Base-by-base conservation (phyloP, 257 asterid species). In the Forsythia suspensa region DNA sequence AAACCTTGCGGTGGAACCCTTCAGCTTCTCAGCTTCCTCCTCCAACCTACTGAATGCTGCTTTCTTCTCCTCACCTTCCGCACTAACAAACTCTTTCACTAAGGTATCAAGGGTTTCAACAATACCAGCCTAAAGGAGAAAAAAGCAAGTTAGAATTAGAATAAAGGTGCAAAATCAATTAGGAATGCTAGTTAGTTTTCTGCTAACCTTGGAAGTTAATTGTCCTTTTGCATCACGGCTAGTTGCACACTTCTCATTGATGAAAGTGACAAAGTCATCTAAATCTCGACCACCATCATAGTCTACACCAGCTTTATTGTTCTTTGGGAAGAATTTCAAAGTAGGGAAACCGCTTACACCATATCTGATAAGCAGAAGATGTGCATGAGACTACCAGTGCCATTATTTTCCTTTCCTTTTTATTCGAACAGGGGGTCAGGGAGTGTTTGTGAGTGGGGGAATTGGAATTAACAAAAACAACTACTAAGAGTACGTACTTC, bases 221-320 rank as follows among this genome's bases (percentile, higher is more conserved):
- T 91, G 98, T 74, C 99, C 97, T 13, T 91, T 87, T 15, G 89
- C 84, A 85, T 93, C 99, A 68, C 98, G 97, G 85, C 88, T 91
- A 77, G 97, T 93, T 79, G 97, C 97, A 81, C 84, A 84, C 80
- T 91, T 95, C 87, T 92, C 97, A 72, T 95, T 95, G 83, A 93
- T 92, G 80, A 95, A 95, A 36, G 88, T 82, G 77, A 95, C 96
- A 72, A 95, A 91, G 82, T 88, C 87, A 10, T 82, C 84, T 43
- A 84, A 29, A 81, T 79, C 87, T 69, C 90, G 70, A 61, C 86
- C 90, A 74, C 81, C 98, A 9, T 93, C 97, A 86, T 89, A 93
- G 78, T 92, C 96, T 86, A 92, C 98, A 85, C 99, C 98, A 41
- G 87, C 97, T 87, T 93, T 95, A 87, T 92, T 95, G 81, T 85